Conservation (phyloP, 2,329 filamentous ascomycete genomes). For the Ophiostoma sp. region DNA sequence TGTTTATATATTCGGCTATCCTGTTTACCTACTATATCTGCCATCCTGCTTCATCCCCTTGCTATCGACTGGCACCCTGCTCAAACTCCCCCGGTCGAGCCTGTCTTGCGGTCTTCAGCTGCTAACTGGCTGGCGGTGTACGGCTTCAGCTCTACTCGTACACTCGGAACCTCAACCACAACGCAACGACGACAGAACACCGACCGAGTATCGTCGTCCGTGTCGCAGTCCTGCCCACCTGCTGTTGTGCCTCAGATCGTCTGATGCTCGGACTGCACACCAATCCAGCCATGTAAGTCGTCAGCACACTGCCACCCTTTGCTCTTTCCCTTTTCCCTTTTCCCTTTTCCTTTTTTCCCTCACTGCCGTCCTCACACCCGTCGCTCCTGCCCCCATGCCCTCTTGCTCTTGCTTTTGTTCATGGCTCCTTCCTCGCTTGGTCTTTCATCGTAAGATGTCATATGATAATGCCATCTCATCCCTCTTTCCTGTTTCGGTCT, state of each 20-base stretch:
- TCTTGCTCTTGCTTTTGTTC: neutral
- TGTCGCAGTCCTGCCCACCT: neutral
- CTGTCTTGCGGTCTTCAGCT: too few relatives aligned
- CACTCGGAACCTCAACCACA: neutral
- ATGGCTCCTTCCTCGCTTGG: conserved; percentile 1
- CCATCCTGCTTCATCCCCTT: too few relatives aligned
- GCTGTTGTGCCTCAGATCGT: conserved; percentile 8
- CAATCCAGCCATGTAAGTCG: conserved; percentile 5
- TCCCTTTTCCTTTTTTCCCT: neutral
- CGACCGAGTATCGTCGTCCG: neutral
- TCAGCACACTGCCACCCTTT: conserved; percentile 1
- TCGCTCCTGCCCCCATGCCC: neutral
- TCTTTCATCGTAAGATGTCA: conserved; percentile 9
- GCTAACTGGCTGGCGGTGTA: neutral
- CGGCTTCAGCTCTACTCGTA: neutral
- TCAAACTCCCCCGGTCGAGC: too few relatives aligned
- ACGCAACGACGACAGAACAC: neutral
- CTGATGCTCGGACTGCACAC: neutral
- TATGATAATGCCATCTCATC: neutral
- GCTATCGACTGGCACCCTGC: too few relatives aligned
- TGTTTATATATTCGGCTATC: too few relatives aligned
- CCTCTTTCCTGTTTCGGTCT: neutral
- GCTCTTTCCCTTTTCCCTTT: neutral
- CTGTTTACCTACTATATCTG: too few relatives aligned
- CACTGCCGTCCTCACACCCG: neutral